These are phyloP conservation scores for Yarrowia sp. DNA, from an alignment of 805 yeast species.

Conservation along the genomic window DNA sequence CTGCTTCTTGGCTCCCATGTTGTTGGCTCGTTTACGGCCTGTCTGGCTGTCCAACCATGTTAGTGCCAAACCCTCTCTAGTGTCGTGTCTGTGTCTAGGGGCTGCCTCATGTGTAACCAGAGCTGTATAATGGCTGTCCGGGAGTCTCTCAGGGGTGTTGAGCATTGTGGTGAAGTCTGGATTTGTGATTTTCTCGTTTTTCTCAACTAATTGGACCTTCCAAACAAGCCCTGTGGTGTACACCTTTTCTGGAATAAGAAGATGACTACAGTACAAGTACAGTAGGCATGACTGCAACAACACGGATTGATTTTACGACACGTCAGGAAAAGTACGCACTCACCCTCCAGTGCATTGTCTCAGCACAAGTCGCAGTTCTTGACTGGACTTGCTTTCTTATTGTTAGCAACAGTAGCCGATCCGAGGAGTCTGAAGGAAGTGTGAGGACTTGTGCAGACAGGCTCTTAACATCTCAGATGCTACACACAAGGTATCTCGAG, in stretches of 20 bases:
- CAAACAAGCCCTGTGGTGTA: too few species aligned
- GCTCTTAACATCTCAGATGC: too few species aligned
- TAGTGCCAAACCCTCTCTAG: conserved; percentile 2
- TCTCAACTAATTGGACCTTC: too few species aligned
- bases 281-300: too few species aligned
- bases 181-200: too few species aligned
- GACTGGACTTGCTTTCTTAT: conserved; percentile 1
- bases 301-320: background rate
- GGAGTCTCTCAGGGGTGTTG: too few species aligned
- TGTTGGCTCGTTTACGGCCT: background rate
- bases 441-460: too few species aligned
- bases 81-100: conserved; percentile 9
- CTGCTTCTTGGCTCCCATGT: background rate
- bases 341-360: background rate
- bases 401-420: background rate
- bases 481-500: background rate
- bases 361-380: background rate
- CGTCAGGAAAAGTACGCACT: background rate
- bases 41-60: conserved; percentile 13
- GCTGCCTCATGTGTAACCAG: conserved; percentile 15
- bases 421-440: background rate
- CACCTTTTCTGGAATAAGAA: too few species aligned
- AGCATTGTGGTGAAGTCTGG: too few species aligned
- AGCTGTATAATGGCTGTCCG: background rate
- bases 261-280: too few species aligned